A percentile compares a stretch with the other conserved stretches of the same genome.
These are phyloP conservation scores for Euclidium syriacum DNA, from an alignment of 345 rosid species.

Conservation along the genomic window DNA sequence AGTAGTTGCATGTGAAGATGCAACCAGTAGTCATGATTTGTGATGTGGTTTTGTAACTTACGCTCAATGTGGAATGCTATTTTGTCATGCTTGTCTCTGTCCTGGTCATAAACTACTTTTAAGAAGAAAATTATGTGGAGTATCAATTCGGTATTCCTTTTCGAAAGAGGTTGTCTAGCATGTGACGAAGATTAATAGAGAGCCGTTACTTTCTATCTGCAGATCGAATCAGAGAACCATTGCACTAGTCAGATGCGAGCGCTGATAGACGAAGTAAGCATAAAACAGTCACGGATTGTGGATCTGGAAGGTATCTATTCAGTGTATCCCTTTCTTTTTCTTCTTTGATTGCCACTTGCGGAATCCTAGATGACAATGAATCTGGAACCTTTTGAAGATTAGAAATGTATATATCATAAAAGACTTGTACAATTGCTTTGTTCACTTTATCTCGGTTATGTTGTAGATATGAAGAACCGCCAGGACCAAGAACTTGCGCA, in stretches of 20 bases:
- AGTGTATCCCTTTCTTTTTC: not conserved
- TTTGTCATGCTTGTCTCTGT: not conserved
- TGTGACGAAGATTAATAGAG: not conserved
- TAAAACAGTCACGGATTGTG: slow-evolving; percentile 65
- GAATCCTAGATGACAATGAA: not conserved
- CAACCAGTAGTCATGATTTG: not conserved
- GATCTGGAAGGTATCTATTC: slow-evolving; percentile 58
- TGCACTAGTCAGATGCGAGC: slow-evolving; percentile 71
- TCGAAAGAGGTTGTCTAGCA: no score
- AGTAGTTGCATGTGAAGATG: not conserved
- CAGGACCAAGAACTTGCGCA: slow-evolving; percentile 55
- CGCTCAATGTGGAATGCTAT: no score
- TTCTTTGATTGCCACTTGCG: not conserved
- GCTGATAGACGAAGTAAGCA: slow-evolving; percentile 78
- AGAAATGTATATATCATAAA: not conserved
- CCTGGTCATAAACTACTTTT: not conserved
- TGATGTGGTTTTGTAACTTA: not conserved
- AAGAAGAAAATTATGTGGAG: no score
- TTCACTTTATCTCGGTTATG: slow-evolving; percentile 7
- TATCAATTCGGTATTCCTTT: no score
- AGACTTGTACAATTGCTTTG: not conserved
- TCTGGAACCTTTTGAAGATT: not conserved
- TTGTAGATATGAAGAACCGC: slow-evolving; percentile 57
- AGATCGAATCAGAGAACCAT: slow-evolving; percentile 81
- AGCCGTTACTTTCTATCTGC: not conserved